phyloP scores from a whole-genome alignment of 2,329 filamentous ascomycete genomes.

The Metarhizium humberi region DNA sequence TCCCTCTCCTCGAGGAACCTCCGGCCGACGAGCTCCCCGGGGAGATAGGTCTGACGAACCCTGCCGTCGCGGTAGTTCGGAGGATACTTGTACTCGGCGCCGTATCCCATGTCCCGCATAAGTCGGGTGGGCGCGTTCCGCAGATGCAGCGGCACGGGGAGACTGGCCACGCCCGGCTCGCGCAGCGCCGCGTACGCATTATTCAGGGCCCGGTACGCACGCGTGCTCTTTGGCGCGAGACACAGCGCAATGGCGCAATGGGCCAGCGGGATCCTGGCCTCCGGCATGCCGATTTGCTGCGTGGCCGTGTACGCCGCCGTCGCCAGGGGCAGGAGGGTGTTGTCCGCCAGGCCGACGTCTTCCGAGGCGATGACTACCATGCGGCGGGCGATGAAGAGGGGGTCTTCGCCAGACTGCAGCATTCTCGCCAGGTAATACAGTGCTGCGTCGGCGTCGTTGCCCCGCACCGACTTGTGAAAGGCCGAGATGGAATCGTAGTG shows the following conservation, averaged over 20 bases:
- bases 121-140: constrained; percentile 85
- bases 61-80: constrained; percentile 77
- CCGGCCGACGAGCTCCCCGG: constrained; percentile 60
- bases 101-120: constrained; percentile 90
- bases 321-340: constrained; percentile 70
- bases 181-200: constrained; percentile 70
- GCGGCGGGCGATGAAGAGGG: constrained; percentile 81
- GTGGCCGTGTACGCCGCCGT: constrained; percentile 79
- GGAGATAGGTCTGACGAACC: constrained; percentile 86
- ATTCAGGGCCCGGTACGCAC: constrained; percentile 73
- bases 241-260: constrained; percentile 78
- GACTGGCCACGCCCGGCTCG: constrained; percentile 72
- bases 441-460: constrained; percentile 75
- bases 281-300: constrained; percentile 91
- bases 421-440: constrained; percentile 94
- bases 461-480: constrained; percentile 91
- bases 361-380: constrained; percentile 94
- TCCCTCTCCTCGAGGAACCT: constrained; percentile 72
- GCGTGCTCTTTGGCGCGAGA: constrained; percentile 75
- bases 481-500: constrained; percentile 97
- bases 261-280: constrained; percentile 84
- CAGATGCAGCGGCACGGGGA: constrained; percentile 80
- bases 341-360: constrained; percentile 86
- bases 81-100: constrained; percentile 92
- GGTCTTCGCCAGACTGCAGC: constrained; percentile 91